These are phyloP conservation scores for Parascedosporium putredinis DNA, from an alignment of 2,329 filamentous ascomycete genomes.

Conservation along the genomic window DNA sequence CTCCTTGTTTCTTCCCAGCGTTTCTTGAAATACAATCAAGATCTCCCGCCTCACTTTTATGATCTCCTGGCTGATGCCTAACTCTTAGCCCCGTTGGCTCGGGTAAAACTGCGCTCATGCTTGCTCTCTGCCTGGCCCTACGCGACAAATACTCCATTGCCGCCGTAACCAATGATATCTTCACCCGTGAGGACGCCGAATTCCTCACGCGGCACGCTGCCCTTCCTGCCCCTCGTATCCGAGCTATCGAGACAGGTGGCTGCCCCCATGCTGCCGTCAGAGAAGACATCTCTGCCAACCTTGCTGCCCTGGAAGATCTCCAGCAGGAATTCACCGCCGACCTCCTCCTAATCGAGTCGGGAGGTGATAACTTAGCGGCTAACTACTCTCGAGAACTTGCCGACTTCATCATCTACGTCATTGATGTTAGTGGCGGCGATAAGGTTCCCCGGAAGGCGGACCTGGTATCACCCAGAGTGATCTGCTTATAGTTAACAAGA, in stretches of 20 bases:
- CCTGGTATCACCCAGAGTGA: conserved; percentile 97
- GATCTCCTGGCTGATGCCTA: too few relatives aligned
- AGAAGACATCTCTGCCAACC: conserved; percentile 91
- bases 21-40: too few relatives aligned
- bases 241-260: conserved; percentile 93
- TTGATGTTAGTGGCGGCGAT: conserved; percentile 91
- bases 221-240: conserved; percentile 72
- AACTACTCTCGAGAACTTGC: conserved; percentile 94
- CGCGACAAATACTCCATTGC: conserved; percentile 76
- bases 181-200: conserved; percentile 95
- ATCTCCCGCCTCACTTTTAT: too few relatives aligned
- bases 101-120: conserved; percentile 95
- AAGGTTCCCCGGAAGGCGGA: conserved; percentile 91
- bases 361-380: conserved; percentile 91
- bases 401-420: conserved; percentile 97
- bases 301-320: conserved; percentile 82
- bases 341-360: conserved; percentile 85
- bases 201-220: conserved; percentile 85
- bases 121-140: conserved; percentile 77
- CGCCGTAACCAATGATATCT: conserved; percentile 97
- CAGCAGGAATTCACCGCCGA: conserved; percentile 72
- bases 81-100: conserved; percentile 77
- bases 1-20: too few relatives aligned
- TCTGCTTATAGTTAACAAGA: conserved; percentile 92
- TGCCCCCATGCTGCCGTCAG: conserved; percentile 95